phyloP scores from a whole-genome alignment of 495 filamentous ascomycete species.

The Pseudevernia furfuracea region DNA sequence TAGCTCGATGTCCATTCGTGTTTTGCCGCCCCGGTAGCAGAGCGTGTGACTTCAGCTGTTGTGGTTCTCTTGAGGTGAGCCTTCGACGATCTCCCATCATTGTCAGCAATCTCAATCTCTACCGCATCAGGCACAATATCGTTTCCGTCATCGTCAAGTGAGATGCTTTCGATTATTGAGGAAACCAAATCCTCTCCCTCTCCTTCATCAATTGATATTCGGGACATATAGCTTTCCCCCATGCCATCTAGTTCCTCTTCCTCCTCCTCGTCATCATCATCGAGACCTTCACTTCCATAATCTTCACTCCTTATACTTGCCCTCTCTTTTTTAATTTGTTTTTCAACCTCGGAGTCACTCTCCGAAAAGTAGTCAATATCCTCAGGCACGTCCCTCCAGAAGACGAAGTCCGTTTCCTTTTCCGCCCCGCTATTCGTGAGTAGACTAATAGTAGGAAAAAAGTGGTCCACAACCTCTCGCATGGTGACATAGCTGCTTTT shows the following conservation, averaged over 20 bases:
- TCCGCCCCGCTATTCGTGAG: constrained; percentile 72
- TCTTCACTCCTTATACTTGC: constrained; percentile 31
- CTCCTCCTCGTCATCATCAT: constrained; percentile 24
- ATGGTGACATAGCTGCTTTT: constrained; percentile 96
- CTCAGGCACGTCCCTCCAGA: constrained; percentile 69
- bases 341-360: constrained; percentile 57
- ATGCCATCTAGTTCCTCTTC: constrained; percentile 44
- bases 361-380: constrained; percentile 73
- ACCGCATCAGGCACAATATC: constrained; percentile 2
- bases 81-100: not conserved
- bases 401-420: constrained; percentile 82
- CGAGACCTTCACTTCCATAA: constrained; percentile 32
- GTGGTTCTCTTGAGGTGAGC: constrained; percentile 4
- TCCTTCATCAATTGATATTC: constrained; percentile 44
- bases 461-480: constrained; percentile 92
- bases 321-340: constrained; percentile 2
- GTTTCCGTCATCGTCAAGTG: constrained; percentile 2
- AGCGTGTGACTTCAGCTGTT: constrained; percentile 8
- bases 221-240: constrained; percentile 54
- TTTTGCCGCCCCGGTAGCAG: not conserved
- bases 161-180: constrained; percentile 35
- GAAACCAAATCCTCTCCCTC: constrained; percentile 38
- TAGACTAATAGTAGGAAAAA: constrained; percentile 78
- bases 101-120: not conserved
- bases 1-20: not conserved